phyloP scores from a whole-genome alignment of 805 yeast genomes.

The Metschnikowia cubensis region DNA sequence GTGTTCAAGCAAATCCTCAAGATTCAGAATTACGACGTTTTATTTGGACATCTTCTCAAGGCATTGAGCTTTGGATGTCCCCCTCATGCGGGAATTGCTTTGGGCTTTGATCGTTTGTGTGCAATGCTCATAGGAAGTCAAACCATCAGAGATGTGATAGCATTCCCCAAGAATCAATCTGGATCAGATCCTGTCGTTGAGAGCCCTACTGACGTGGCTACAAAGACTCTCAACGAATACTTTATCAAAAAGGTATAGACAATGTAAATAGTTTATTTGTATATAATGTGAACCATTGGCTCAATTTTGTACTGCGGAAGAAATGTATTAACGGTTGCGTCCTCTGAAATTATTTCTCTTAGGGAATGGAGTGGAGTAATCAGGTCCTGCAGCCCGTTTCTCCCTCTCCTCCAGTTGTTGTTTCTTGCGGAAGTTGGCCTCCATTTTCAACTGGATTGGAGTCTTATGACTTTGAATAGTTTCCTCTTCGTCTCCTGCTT shows the following conservation, averaged over 20 bases:
- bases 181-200: constrained; percentile 87
- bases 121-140: constrained; percentile 79
- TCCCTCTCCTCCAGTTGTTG: constrained; percentile 25
- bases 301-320: neutral
- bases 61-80: constrained; percentile 93
- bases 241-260: constrained; percentile 28
- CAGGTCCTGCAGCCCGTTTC: constrained; percentile 23
- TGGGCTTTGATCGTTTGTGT: constrained; percentile 90
- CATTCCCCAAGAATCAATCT: constrained; percentile 89
- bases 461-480: constrained; percentile 22
- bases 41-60: constrained; percentile 81
- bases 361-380: constrained; percentile 6
- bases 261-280: neutral
- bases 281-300: neutral
- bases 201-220: constrained; percentile 68
- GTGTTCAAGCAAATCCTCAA: constrained; percentile 63
- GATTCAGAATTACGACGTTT: constrained; percentile 51
- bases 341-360: constrained; percentile 11
- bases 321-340: constrained; percentile 9
- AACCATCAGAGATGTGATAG: constrained; percentile 88
- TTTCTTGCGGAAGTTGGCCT: constrained; percentile 31
- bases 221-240: constrained; percentile 51
- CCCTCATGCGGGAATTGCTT: constrained; percentile 96
- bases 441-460: constrained; percentile 42
- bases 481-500: constrained; percentile 15